These are phyloP conservation scores for Coelastrella sp. DNA, from an alignment of 139 green algal species.

Conservation along the genomic window DNA sequence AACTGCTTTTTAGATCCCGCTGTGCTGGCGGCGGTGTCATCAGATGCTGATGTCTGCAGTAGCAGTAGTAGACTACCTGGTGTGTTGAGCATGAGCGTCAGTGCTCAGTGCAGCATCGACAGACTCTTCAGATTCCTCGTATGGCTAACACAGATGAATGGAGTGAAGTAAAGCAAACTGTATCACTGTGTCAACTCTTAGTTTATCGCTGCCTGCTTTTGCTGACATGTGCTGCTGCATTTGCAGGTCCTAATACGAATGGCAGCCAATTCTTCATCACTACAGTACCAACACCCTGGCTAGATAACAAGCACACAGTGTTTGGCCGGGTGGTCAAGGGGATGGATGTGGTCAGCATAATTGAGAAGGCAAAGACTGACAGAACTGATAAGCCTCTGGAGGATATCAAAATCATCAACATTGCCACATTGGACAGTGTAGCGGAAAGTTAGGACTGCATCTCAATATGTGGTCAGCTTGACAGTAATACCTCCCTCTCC, in stretches of 20 bases:
- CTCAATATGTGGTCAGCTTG: no score
- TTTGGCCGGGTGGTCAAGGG: slow-evolving; percentile 89
- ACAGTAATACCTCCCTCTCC: no score
- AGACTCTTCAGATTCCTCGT: no score
- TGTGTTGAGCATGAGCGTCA: no score
- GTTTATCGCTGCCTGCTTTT: background rate
- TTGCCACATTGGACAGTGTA: slow-evolving; percentile 65
- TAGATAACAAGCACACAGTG: slow-evolving; percentile 85
- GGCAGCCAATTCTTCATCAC: slow-evolving; percentile 93
- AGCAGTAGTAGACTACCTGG: no score
- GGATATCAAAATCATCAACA: slow-evolving; percentile 96
- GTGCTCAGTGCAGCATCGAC: no score
- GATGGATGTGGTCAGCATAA: slow-evolving; percentile 93
- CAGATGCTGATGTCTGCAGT: no score
- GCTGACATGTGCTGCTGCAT: slow-evolving; percentile 50
- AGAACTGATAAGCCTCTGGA: slow-evolving; percentile 93
- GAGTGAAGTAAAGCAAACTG: no score
- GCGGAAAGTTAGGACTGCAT: background rate
- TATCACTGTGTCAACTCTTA: no score
- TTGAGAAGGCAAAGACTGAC: slow-evolving; percentile 94
- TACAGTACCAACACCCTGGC: slow-evolving; percentile 90
- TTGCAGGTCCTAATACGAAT: slow-evolving; percentile 49
- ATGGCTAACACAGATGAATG: no score
- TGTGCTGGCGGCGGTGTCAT: no score
- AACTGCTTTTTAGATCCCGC: no score